Conservation (phyloP, 441 rosid species). For the California macrophylla region DNA sequence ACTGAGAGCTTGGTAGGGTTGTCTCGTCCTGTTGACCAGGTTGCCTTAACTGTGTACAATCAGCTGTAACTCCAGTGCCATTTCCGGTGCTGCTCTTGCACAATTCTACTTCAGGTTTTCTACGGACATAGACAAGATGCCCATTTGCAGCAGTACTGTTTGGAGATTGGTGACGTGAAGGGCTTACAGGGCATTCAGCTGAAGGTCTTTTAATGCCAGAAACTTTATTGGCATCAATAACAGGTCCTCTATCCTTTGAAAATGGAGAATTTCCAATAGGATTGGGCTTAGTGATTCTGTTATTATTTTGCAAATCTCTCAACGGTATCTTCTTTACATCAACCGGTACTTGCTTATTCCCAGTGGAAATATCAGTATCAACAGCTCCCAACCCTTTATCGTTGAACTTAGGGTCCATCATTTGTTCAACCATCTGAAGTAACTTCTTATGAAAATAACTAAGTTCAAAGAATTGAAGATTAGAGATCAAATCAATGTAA, state of each 20-base stretch:
- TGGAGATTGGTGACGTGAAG: constrained; percentile 29
- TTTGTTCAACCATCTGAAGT: constrained; percentile 46
- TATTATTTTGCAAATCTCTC: constrained; percentile 55
- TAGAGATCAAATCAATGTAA: not conserved
- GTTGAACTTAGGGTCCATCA: constrained; percentile 34
- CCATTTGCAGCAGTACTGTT: constrained; percentile 36
- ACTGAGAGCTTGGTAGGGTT: constrained; percentile 22
- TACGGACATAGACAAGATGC: constrained; percentile 71
- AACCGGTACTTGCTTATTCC: constrained; percentile 29
- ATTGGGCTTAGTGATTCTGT: constrained; percentile 30
- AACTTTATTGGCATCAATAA: constrained; percentile 31
- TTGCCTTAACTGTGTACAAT: constrained; percentile 21
- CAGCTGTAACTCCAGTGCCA: constrained; percentile 17
- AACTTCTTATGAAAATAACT: not conserved
- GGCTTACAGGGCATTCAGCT: constrained; percentile 30
- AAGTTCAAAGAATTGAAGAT: not conserved
- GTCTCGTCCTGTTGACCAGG: constrained; percentile 25
- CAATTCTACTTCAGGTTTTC: constrained; percentile 57
- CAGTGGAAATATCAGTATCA: constrained; percentile 28
- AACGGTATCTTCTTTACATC: constrained; percentile 46
- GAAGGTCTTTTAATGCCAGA: constrained; percentile 44
- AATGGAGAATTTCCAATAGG: constrained; percentile 27
- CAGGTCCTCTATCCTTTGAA: constrained; percentile 30
- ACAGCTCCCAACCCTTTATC: constrained; percentile 31
- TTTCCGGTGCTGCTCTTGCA: constrained; percentile 32